Percentiles rank a stretch among this genome's conserved stretches.
Conservation (phyloP, 1,284 basidiomycete species). For the Xerocomus nothofagi region DNA sequence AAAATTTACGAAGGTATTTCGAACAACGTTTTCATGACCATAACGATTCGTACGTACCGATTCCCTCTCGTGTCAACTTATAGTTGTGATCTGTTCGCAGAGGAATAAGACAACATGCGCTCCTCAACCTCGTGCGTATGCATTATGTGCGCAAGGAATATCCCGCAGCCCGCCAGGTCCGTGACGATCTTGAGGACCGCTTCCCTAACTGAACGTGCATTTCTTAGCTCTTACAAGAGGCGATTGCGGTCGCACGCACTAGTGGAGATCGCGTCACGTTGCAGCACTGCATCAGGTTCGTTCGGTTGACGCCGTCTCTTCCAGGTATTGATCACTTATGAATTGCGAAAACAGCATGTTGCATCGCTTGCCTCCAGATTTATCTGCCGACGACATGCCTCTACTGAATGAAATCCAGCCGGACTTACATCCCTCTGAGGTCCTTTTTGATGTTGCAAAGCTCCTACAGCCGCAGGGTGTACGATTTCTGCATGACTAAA, state of each 20-base stretch:
- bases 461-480: slow-evolving; percentile 35
- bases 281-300: slow-evolving; percentile 78
- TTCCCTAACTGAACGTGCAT: slow-evolving; percentile 4
- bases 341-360: slow-evolving; percentile 49
- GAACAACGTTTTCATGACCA: slow-evolving; percentile 78
- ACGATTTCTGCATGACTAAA: slow-evolving; percentile 6
- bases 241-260: slow-evolving; percentile 70
- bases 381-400: slow-evolving; percentile 43
- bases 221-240: slow-evolving; percentile 66
- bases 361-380: slow-evolving; percentile 57
- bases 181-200: background rate
- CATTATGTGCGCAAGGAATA: slow-evolving; percentile 70
- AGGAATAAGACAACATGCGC: slow-evolving; percentile 72
- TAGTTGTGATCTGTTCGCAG: slow-evolving; percentile 39
- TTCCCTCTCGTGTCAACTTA: background rate
- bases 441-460: slow-evolving; percentile 59
- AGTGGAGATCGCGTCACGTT: slow-evolving; percentile 67
- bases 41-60: slow-evolving; percentile 66
- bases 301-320: slow-evolving; percentile 26
- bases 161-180: slow-evolving; percentile 65
- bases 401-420: slow-evolving; percentile 73
- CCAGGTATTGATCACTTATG: slow-evolving; percentile 13
- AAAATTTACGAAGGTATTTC: slow-evolving; percentile 73
- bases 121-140: slow-evolving; percentile 74
- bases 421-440: slow-evolving; percentile 71